Percentiles rank a stretch among this genome's conserved stretches.
Evolutionary conservation across 768 basidiomycete genomes (phyloP).

Genomic region (Saitozyma podzolica): DNA sequence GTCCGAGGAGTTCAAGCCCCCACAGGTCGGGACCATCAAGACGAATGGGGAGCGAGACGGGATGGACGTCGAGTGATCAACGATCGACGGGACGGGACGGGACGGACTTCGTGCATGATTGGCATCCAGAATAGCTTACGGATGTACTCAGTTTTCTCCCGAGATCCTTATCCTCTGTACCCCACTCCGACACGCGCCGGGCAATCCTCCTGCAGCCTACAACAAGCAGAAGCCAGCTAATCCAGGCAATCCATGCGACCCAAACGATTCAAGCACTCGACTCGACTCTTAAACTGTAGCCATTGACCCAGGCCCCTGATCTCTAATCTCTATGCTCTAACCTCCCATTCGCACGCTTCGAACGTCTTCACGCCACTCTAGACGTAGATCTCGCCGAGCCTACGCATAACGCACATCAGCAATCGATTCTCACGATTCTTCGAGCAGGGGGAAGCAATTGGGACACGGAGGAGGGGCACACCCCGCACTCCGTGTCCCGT

Average conservation of each 20-base stretch:
- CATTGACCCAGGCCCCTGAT: too few relatives aligned
- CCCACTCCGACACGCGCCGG: not conserved
- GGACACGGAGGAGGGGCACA: too few relatives aligned
- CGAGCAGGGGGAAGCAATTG: too few relatives aligned
- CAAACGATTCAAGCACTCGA: too few relatives aligned
- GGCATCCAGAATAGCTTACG: not conserved
- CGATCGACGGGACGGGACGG: not conserved
- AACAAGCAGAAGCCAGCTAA: too few relatives aligned
- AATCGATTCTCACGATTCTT: not conserved
- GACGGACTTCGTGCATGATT: too few relatives aligned
- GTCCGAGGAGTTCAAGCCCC: constrained; percentile 21
- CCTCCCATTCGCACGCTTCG: too few relatives aligned
- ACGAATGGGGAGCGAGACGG: constrained; percentile 19
- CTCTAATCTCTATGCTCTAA: too few relatives aligned
- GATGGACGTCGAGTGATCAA: constrained; percentile 37
- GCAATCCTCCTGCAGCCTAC: too few relatives aligned
- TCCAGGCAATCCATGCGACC: too few relatives aligned
- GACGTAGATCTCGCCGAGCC: constrained; percentile 19
- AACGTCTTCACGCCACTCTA: not conserved
- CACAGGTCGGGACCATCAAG: constrained; percentile 6
- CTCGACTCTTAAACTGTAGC: too few relatives aligned
- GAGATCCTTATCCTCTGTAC: not conserved
- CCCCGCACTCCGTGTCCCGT: too few relatives aligned
- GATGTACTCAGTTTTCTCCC: not conserved
- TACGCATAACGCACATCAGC: constrained; percentile 6